Evolutionary conservation across 208 protist genomes (phyloP).

Genomic region (Leishmania aethiopica): DNA sequence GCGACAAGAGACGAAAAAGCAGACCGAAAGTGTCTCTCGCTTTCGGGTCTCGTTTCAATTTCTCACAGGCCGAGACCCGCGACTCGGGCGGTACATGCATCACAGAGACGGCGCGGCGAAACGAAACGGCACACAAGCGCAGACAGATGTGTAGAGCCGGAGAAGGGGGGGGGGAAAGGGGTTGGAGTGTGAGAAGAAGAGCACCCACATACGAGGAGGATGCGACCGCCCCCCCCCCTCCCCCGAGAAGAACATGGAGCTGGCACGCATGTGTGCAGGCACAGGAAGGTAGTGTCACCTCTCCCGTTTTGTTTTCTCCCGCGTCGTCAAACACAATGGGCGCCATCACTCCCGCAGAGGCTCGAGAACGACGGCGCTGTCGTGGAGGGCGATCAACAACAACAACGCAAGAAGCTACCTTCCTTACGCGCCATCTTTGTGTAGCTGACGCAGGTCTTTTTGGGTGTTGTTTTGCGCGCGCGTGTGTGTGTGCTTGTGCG

Average conservation of each 20-base stretch:
- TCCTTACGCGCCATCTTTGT: background rate
- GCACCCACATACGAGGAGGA: background rate
- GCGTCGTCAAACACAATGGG: background rate
- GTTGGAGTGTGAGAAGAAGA: background rate
- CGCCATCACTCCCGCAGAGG: background rate
- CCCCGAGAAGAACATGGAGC: too few species aligned
- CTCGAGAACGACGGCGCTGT: background rate
- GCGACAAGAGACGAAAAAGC: background rate
- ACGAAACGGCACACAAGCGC: background rate
- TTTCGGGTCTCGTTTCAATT: background rate
- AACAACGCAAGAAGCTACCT: background rate
- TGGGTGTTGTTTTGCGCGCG: too few species aligned
- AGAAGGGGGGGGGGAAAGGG: background rate
- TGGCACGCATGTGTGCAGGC: background rate
- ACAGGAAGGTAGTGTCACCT: background rate
- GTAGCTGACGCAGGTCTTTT: too few species aligned
- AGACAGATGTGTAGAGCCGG: background rate
- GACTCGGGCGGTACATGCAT: background rate
- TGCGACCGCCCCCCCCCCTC: background rate
- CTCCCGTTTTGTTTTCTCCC: background rate
- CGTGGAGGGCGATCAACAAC: background rate
- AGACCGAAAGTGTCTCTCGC: background rate
- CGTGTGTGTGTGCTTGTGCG: too few species aligned
- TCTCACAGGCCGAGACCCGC: background rate
- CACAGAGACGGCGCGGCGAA: background rate